Conservation (phyloP, 306 rosid genomes). For the Quercus mongolica region DNA sequence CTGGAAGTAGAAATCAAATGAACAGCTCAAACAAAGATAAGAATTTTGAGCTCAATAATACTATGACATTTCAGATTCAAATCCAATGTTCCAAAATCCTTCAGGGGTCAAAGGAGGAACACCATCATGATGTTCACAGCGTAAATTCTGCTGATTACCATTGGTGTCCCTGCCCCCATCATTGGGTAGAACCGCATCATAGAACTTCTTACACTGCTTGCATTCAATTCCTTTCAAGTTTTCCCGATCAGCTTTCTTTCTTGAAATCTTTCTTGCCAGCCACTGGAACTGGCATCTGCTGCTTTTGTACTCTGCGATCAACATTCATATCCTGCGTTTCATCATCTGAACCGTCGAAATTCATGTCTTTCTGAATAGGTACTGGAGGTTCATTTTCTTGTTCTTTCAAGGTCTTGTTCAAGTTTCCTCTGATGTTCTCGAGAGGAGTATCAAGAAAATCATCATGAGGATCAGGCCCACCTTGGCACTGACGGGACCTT, state of each 20-base stretch:
- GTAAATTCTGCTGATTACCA: conserved; percentile 38
- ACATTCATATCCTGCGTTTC: conserved; percentile 77
- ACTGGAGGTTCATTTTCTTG: conserved; percentile 16
- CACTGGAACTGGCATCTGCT: conserved; percentile 40
- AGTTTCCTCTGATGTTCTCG: conserved; percentile 63
- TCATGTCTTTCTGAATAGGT: conserved; percentile 31
- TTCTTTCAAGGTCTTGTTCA: conserved; percentile 45
- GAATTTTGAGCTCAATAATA: conserved; percentile 2
- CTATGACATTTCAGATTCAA: conserved; percentile 77
- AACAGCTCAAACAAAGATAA: not conserved
- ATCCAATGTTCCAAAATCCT: conserved; percentile 98
- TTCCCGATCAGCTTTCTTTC: conserved; percentile 91
- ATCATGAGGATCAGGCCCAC: conserved; percentile 75
- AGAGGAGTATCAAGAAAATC: conserved; percentile 94
- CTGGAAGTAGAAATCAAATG: not conserved
- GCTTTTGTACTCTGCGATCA: conserved; percentile 30
- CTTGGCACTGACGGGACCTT: conserved; percentile 62
- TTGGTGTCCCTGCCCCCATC: conserved; percentile 41
- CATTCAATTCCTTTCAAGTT: conserved; percentile 87
- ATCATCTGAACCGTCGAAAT: conserved; percentile 55
- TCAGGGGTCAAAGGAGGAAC: conserved; percentile 96
- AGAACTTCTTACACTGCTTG: conserved; percentile 87
- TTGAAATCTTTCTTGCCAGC: conserved; percentile 53
- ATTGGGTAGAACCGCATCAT: conserved; percentile 82
- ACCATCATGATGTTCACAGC: conserved; percentile 94